Percentiles rank a stretch among this genome's conserved stretches.
These are phyloP conservation scores for Eutrema yunnanense DNA, from an alignment of 345 rosid species.

Conservation along the genomic window DNA sequence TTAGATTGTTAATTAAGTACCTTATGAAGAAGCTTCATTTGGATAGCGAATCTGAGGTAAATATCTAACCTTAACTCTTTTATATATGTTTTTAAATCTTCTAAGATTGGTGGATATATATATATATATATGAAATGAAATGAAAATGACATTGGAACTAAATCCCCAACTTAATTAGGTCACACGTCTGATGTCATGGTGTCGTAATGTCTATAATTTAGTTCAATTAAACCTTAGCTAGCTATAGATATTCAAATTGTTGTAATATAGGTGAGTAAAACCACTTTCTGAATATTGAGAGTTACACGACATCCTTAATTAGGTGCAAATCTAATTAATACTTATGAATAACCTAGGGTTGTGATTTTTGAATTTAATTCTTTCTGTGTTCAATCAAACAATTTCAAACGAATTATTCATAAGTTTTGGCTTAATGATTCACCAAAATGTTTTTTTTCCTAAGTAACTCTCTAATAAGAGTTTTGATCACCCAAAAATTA, in stretches of 20 bases:
- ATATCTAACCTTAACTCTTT: background rate
- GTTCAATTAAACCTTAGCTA: slow-evolving; percentile 7
- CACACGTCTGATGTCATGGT: slow-evolving; percentile 27
- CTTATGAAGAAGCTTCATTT: slow-evolving; percentile 80
- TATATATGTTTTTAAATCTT: background rate
- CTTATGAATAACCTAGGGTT: slow-evolving; percentile 3
- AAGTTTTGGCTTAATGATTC: background rate
- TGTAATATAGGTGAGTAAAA: slow-evolving; percentile 8
- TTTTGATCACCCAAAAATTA: background rate
- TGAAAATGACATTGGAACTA: slow-evolving; percentile 28
- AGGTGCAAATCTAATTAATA: slow-evolving; percentile 8
- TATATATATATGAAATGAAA: background rate
- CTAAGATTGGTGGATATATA: background rate
- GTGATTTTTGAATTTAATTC: background rate
- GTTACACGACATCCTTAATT: slow-evolving; percentile 22
- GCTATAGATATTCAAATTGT: slow-evolving; percentile 1
- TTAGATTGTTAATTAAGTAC: slow-evolving; percentile 81
- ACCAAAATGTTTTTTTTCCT: background rate
- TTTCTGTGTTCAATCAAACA: background rate
- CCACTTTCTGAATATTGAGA: slow-evolving; percentile 11
- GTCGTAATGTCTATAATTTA: slow-evolving; percentile 18
- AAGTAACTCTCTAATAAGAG: background rate
- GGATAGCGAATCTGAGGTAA: slow-evolving; percentile 95
- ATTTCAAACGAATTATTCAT: background rate
- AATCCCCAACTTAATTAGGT: slow-evolving; percentile 27